Evolutionary conservation across 1,284 basidiomycete species (phyloP), one percentile per base, ranked within the genome.

Genomic region (Retiboletus flavoniger): DNA sequence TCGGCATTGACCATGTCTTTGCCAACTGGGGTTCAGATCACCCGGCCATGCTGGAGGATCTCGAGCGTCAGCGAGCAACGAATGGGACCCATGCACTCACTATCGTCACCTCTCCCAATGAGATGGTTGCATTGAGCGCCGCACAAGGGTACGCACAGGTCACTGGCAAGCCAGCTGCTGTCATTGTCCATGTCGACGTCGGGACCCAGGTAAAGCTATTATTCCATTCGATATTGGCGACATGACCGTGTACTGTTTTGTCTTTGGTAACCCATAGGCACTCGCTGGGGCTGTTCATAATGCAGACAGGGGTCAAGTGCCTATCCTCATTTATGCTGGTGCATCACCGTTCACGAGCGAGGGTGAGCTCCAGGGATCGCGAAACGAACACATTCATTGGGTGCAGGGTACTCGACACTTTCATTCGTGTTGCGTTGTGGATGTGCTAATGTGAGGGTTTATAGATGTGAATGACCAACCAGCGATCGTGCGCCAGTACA

Each of bases 21-120:
- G 85, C 82, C 21, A 89, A 89, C 69, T 88, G 86, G 83, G 86
- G 85, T 2, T 85, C 84, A 1, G 86, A 89, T 60, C 87, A 89
- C 61, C 85, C 86, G 1, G 84, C 81, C 1, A 67, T 89, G 17
- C 73, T 89, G 21, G 87, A 89, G 62, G 87, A 88, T 35, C 74
- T 87, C 16, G 77, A 80, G 57, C 73, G 82, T 24, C 82, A 85
- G 60, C 75, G 82, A 2, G 63, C 70, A 26, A 71, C 68, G 13
- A 56, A 71, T 29, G 76, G 76, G 4, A 65, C 72, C 39, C 78
- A 79, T 7, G 54, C 66, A 3, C 73, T 78, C 19, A 66, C 74
- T 52, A 78, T 89, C 54, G 71, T 88, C 31, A 88, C 82, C 5
- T 85, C 82, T 57, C 85, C 87, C 0, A 87, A 87, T 56, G 87